Percentiles rank a stretch among this genome's conserved stretches.
Conservation (phyloP, 257 asterid species). For the Phtheirospermum japonicum region DNA sequence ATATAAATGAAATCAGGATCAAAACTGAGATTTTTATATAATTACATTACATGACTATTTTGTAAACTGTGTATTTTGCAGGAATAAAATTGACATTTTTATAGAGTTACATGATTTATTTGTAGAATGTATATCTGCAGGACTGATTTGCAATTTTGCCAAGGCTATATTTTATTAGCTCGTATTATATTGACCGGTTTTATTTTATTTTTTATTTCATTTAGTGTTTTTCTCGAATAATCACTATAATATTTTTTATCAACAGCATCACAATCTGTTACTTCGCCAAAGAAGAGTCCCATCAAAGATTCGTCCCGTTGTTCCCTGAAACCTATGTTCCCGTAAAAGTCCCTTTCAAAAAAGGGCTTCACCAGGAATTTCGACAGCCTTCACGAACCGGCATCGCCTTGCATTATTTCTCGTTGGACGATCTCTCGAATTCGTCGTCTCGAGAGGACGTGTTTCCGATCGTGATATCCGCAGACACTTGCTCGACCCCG, state of each 20-base stretch:
- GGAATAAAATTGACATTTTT: neutral
- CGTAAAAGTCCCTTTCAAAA: conserved; percentile 59
- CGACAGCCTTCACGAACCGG: conserved; percentile 93
- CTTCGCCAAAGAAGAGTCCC: conserved; percentile 74
- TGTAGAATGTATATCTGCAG: neutral
- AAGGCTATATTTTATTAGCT: neutral
- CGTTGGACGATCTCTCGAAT: conserved; percentile 69
- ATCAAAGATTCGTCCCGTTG: conserved; percentile 56
- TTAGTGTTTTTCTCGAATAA: neutral
- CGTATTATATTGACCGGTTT: neutral
- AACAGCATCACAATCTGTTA: conserved; percentile 74
- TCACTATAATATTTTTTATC: neutral
- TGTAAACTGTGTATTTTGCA: neutral
- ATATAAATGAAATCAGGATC: neutral
- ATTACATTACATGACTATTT: neutral
- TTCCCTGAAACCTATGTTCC: conserved; percentile 70
- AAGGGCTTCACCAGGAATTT: conserved; percentile 81
- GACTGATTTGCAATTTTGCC: neutral
- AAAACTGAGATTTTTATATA: too few relatives aligned
- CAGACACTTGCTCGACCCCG: conserved; percentile 29
- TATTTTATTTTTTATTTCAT: neutral
- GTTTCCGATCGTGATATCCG: conserved; percentile 81
- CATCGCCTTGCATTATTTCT: conserved; percentile 85
- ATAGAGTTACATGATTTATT: neutral
- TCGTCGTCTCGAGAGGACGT: conserved; percentile 60